These are phyloP conservation scores for Thermothelomyces thermophilus DNA, from an alignment of 2,329 filamentous ascomycete genomes.

Conservation along the genomic window DNA sequence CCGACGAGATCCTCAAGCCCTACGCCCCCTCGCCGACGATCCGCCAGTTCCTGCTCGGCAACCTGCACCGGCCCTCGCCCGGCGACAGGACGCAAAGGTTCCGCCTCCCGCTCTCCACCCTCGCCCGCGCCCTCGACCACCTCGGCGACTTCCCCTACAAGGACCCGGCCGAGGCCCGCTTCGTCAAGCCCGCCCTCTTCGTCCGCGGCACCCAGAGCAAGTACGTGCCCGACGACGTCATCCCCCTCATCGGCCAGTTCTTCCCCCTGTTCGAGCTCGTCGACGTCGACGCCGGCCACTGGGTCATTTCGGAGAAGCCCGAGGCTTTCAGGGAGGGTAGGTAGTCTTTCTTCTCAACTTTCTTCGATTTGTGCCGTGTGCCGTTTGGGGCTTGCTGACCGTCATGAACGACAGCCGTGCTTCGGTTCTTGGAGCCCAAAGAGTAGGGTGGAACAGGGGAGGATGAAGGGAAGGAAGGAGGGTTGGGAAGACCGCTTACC, in stretches of 20 bases:
- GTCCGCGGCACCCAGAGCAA: constrained; percentile 69
- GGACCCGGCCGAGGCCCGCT: constrained; percentile 60
- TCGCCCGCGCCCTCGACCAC: constrained; percentile 61
- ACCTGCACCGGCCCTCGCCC: constrained; percentile 55
- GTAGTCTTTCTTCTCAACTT: constrained; percentile 20
- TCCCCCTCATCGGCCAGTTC: constrained; percentile 74
- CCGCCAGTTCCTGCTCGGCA: constrained; percentile 87
- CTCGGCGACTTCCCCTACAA: constrained; percentile 88
- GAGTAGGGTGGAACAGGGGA: too few species aligned
- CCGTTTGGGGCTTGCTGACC: constrained; percentile 3
- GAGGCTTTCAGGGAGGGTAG: constrained; percentile 68
- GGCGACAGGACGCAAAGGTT: constrained; percentile 55
- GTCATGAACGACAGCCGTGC: constrained; percentile 25
- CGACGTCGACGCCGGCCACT: constrained; percentile 75
- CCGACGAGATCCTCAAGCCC: constrained; percentile 68
- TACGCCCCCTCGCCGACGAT: constrained; percentile 72
- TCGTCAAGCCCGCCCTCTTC: constrained; percentile 73
- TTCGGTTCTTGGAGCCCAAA: constrained; percentile 31
- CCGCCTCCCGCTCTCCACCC: constrained; percentile 67
- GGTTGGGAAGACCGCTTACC: too few species aligned
- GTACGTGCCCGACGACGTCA: constrained; percentile 73
- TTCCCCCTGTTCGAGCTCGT: constrained; percentile 70
- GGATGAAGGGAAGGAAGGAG: too few species aligned
- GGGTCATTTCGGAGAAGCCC: constrained; percentile 84
- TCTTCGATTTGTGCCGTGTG: not conserved